phyloP scores from a whole-genome alignment of 768 basidiomycete genomes.

The Suillus discolor region DNA sequence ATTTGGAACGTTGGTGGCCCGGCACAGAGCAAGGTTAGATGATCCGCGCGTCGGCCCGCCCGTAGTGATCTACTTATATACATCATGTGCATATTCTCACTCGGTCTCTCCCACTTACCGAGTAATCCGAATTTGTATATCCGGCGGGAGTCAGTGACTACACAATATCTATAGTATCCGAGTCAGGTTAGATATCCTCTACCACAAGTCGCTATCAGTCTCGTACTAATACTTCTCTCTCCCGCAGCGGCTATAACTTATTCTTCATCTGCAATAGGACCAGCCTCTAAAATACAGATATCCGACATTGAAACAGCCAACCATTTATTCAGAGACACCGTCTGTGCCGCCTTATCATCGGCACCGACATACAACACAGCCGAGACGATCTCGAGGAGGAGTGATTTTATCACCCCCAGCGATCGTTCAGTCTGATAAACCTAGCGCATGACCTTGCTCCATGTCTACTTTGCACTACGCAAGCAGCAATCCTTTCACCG shows the following conservation, averaged over 20 bases:
- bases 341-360: background rate
- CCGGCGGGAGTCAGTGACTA: too few relatives aligned
- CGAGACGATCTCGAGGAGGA: conserved; percentile 16
- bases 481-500: conserved; percentile 79
- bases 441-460: conserved; percentile 69
- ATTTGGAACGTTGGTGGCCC: background rate
- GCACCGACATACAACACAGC: background rate
- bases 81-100: too few relatives aligned
- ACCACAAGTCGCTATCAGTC: background rate
- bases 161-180: background rate
- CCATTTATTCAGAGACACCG: background rate
- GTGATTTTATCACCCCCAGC: conserved; percentile 26
- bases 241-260: background rate
- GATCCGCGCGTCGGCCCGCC: too few relatives aligned
- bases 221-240: background rate
- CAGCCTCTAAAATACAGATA: background rate
- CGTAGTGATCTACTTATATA: too few relatives aligned
- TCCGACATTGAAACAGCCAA: background rate
- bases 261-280: background rate
- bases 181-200: background rate
- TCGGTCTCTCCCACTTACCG: too few relatives aligned
- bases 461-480: conserved; percentile 71
- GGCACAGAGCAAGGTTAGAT: too few relatives aligned
- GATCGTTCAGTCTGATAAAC: conserved; percentile 19
- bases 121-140: too few relatives aligned